These are phyloP conservation scores for Calocera viscosa DNA, from an alignment of 768 basidiomycete genomes.

Conservation along the genomic window DNA sequence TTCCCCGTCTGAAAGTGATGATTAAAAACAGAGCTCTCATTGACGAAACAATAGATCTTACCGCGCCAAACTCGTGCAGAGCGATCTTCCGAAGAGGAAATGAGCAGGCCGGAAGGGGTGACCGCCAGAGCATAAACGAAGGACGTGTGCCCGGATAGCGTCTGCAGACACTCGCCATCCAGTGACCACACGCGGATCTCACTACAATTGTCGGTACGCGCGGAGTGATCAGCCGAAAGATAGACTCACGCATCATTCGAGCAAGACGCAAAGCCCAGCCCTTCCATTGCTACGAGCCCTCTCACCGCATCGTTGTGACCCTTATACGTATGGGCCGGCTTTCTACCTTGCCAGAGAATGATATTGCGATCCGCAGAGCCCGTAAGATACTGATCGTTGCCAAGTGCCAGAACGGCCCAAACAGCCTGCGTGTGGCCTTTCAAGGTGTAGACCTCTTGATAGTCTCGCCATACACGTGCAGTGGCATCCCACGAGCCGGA, in stretches of 20 bases:
- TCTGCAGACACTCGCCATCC: constrained; percentile 60
- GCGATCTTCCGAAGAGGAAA: constrained; percentile 91
- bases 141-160: constrained; percentile 87
- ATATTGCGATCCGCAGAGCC: constrained; percentile 94
- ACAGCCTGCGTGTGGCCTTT: constrained; percentile 83
- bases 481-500: constrained; percentile 99
- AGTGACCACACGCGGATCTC: constrained; percentile 89
- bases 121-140: constrained; percentile 87
- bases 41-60: constrained; percentile 24
- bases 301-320: constrained; percentile 92
- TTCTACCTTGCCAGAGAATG: constrained; percentile 72
- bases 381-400: constrained; percentile 65
- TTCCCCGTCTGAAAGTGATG: constrained; percentile 53
- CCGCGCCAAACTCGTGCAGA: constrained; percentile 85
- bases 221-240: not conserved
- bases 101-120: constrained; percentile 66
- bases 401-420: constrained; percentile 79
- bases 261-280: constrained; percentile 88
- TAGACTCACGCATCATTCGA: constrained; percentile 73
- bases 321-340: constrained; percentile 56
- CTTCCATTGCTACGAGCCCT: constrained; percentile 62
- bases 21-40: not conserved
- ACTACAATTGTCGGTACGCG: constrained; percentile 31
- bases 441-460: constrained; percentile 56
- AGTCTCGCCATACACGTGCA: constrained; percentile 86